Evolutionary conservation across 208 protist species (phyloP).

Genomic region (Wallacemonas sp.): DNA sequence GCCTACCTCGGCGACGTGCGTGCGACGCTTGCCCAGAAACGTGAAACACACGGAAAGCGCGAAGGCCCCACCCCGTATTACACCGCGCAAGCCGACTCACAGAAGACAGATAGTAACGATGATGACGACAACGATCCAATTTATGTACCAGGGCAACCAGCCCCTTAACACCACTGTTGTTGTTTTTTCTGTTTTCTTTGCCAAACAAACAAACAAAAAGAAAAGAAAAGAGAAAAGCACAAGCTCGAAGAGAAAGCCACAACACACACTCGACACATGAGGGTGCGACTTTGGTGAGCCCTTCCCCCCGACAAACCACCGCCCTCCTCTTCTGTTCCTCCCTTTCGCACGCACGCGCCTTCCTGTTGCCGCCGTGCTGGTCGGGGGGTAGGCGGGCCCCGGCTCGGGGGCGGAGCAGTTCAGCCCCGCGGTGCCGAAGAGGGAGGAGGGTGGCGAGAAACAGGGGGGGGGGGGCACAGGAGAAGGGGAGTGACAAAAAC

Average conservation of each 20-base stretch:
- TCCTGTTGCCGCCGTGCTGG: no score
- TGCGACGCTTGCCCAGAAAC: constrained; percentile 2
- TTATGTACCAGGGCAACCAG: constrained; percentile 21
- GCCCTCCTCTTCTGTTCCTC: no score
- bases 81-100: constrained; percentile 8
- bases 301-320: no score
- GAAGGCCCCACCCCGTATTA: constrained; percentile 22
- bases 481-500: no score
- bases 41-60: constrained; percentile 9
- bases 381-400: no score
- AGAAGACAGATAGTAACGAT: constrained; percentile 1
- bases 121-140: constrained; percentile 21
- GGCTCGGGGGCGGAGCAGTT: no score
- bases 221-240: neutral
- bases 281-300: no score
- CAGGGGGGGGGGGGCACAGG: no score
- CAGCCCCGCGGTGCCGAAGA: no score
- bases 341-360: no score
- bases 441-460: no score
- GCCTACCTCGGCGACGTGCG: constrained; percentile 37
- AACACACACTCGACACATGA: no score
- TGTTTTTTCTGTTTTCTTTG: neutral
- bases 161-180: neutral
- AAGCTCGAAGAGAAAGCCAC: neutral
- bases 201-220: neutral